Conservation (phyloP, 2,329 filamentous ascomycete species). For the Colletotrichum sojae region DNA sequence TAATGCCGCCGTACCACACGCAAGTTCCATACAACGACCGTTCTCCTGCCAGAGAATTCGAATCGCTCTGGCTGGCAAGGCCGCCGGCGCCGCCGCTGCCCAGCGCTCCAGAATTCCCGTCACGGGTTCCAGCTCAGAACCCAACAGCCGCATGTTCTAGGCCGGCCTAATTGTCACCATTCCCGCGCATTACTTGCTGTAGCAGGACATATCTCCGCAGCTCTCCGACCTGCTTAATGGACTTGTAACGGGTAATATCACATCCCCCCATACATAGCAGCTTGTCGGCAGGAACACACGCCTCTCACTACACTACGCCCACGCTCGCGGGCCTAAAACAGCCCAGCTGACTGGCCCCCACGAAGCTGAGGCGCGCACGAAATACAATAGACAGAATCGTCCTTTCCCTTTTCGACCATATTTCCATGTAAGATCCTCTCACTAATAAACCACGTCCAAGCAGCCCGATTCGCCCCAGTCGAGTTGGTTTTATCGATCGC, state of each 20-base stretch:
- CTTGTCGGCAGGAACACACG: no score
- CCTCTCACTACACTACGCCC: not conserved
- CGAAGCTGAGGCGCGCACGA: not conserved
- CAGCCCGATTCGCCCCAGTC: not conserved
- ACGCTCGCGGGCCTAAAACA: not conserved
- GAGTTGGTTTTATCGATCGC: slow-evolving; percentile 3
- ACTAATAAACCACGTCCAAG: no score
- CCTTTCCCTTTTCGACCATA: slow-evolving; percentile 13
- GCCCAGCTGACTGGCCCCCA: slow-evolving; percentile 15
- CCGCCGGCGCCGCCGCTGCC: no score
- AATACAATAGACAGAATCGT: not conserved
- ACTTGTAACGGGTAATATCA: no score
- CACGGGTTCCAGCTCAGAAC: slow-evolving; percentile 27
- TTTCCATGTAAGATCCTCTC: not conserved
- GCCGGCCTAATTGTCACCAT: slow-evolving; percentile 25
- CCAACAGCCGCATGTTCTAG: slow-evolving; percentile 39
- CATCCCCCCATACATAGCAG: no score
- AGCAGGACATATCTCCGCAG: slow-evolving; percentile 37
- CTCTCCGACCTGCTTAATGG: not conserved
- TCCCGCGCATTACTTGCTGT: slow-evolving; percentile 33
- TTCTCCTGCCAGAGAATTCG: not conserved
- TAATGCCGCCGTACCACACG: slow-evolving; percentile 7
- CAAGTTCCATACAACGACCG: slow-evolving; percentile 9
- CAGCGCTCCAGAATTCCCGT: slow-evolving; percentile 22
- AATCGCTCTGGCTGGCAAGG: no score